Evolutionary conservation across 2,329 filamentous ascomycete genomes (phyloP), one percentile per base, ranked within the genome.

Genomic region (Pestalotiopsis sp.): DNA sequence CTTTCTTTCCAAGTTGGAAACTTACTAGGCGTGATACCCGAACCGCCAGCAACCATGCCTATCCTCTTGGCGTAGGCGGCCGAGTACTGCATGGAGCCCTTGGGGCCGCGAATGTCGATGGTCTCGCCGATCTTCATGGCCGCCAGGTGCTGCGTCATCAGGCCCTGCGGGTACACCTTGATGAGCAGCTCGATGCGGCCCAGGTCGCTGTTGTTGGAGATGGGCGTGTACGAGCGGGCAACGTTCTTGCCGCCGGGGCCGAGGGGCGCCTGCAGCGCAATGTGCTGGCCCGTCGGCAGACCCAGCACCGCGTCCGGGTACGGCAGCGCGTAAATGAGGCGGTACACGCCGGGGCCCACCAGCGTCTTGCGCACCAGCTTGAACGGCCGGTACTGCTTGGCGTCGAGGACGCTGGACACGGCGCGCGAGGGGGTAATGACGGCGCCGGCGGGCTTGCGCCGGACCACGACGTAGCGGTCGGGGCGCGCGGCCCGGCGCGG

Each of bases 251-350:
- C 83, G 55, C 84, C 30, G 6, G 30, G 30, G 30, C 30, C 77
- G 9, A 87, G 73, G 2, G 74, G 76, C 2, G 84, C 84, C 66
- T 81, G 81, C 68, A 89, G 84, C 56, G 84, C 81, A 3, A 89
- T 81, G 70, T 89, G 86, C 71, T 89, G 86, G 4, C 87, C 86
- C 7, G 83, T 85, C 0, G 87, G 87, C 6, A 89, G 79, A 1
- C 86, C 86, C 2, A 88, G 80, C 0, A 86, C 78, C 1, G 81
- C 79, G 9, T 74, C 72, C 0, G 76, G 71, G 0, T 77, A 78
- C 0, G 86, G 86, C 2, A 88, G 79, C 26, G 78, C 75, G 55
- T 88, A 87, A 6, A 79, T 75, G 11, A 86, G 78, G 22, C 80
- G 80, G 73, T 81, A 86, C 4, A 83, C 81, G 58, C 81, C 78